Conservation (phyloP, 352 stramenopile genomes). For the Phytophthora litchii region DNA sequence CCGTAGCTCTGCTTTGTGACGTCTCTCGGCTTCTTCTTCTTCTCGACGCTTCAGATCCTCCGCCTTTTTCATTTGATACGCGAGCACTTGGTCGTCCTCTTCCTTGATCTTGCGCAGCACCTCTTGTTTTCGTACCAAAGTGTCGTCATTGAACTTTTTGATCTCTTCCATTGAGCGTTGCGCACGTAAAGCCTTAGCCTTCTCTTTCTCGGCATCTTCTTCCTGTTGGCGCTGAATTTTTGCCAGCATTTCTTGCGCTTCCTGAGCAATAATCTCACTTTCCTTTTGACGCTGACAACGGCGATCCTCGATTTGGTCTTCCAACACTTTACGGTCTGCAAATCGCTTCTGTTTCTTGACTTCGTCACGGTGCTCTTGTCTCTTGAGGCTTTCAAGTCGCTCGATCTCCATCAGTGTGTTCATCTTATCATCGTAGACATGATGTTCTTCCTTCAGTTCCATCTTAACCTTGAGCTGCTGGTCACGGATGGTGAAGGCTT, state of each 20-base stretch:
- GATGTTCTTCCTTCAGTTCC: conserved; percentile 70
- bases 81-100: conserved; percentile 70
- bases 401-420: conserved; percentile 96
- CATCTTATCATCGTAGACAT: conserved; percentile 94
- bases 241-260: conserved; percentile 89
- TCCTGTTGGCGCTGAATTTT: conserved; percentile 81
- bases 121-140: conserved; percentile 47
- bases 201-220: conserved; percentile 79
- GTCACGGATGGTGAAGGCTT: conserved; percentile 95
- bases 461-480: conserved; percentile 85
- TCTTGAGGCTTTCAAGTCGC: conserved; percentile 91
- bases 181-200: conserved; percentile 56
- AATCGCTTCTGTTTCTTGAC: conserved; percentile 87
- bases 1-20: conserved; percentile 74
- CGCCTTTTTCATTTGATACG: conserved; percentile 78
- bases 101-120: conserved; percentile 83
- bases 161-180: conserved; percentile 76
- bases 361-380: conserved; percentile 89
- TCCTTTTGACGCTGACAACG: conserved; percentile 55
- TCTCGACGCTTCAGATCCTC: conserved; percentile 67
- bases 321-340: conserved; percentile 86
- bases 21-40: conserved; percentile 67
- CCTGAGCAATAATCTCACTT: conserved; percentile 53
- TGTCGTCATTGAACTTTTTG: conserved; percentile 69
- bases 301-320: conserved; percentile 84